Evolutionary conservation across 331 rosid genomes (phyloP).

Genomic region (Arachis monticola): DNA sequence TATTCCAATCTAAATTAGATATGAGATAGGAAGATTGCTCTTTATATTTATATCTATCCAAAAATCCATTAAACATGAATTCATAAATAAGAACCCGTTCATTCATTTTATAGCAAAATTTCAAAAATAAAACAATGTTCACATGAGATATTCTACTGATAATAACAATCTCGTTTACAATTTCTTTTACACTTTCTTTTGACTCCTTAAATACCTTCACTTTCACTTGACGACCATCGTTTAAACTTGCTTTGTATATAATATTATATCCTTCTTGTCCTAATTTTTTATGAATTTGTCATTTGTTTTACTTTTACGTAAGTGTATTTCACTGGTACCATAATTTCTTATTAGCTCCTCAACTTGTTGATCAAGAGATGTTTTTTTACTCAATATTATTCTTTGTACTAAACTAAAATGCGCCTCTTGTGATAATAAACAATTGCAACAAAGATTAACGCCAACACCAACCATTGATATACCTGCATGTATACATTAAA

Average conservation of each 20-base stretch:
- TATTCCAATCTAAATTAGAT: conserved; percentile 32
- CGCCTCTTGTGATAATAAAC: background rate
- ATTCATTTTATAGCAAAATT: conserved; percentile 37
- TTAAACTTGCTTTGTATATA: no score
- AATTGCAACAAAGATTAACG: background rate
- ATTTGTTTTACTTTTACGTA: background rate
- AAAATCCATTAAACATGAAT: conserved; percentile 47
- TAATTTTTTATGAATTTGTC: conserved; percentile 19
- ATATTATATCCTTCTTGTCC: conserved; percentile 44
- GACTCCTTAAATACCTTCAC: no score
- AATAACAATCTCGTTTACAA: no score
- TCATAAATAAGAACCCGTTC: conserved; percentile 48
- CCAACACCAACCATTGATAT: no score
- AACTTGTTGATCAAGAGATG: background rate
- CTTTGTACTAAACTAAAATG: background rate
- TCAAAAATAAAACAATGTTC: conserved; percentile 41
- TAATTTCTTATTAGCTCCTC: background rate
- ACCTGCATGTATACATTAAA: no score
- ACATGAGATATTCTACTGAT: no score
- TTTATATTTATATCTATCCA: conserved; percentile 39
- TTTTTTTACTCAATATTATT: background rate
- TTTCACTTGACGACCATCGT: no score
- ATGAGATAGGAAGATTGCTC: background rate
- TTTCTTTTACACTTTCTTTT: no score
- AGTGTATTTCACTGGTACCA: background rate